phyloP scores from a whole-genome alignment of 2,329 filamentous ascomycete genomes.

The Ramularia collo-cygni region DNA sequence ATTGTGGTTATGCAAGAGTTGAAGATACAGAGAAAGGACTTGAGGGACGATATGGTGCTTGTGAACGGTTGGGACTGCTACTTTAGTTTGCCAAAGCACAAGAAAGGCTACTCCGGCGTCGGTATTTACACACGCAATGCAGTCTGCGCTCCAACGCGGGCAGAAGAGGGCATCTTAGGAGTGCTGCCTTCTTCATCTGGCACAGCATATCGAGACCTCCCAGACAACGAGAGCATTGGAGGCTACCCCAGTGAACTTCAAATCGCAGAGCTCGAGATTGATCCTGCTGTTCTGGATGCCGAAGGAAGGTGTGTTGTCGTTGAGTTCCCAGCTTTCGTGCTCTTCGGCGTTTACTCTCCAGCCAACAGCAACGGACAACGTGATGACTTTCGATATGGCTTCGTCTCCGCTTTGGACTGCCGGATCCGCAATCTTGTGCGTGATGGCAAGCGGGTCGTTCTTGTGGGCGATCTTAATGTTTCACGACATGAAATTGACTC shows the following conservation, averaged over 20 bases:
- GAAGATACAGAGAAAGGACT: slow-evolving; percentile 90
- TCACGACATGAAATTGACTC: slow-evolving; percentile 63
- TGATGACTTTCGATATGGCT: slow-evolving; percentile 74
- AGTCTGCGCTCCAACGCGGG: slow-evolving; percentile 75
- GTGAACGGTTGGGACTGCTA: slow-evolving; percentile 93
- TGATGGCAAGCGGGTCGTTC: slow-evolving; percentile 75
- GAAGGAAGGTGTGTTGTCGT: slow-evolving; percentile 88
- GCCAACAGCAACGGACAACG: slow-evolving; percentile 80
- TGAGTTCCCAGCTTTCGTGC: slow-evolving; percentile 90
- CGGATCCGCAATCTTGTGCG: slow-evolving; percentile 76
- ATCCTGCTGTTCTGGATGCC: slow-evolving; percentile 70
- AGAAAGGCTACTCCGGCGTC: slow-evolving; percentile 96
- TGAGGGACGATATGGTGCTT: slow-evolving; percentile 91
- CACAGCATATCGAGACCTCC: slow-evolving; percentile 66
- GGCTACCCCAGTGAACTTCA: slow-evolving; percentile 73
- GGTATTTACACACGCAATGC: slow-evolving; percentile 90
- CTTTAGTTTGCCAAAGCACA: slow-evolving; percentile 86
- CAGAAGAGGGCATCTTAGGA: slow-evolving; percentile 90
- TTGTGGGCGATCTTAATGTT: slow-evolving; percentile 87
- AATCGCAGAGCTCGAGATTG: slow-evolving; percentile 53
- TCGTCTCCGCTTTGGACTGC: slow-evolving; percentile 71
- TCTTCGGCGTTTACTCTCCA: slow-evolving; percentile 87
- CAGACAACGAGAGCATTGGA: slow-evolving; percentile 69
- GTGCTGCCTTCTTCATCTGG: slow-evolving; percentile 65
- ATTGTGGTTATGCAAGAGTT: slow-evolving; percentile 93